phyloP scores from a whole-genome alignment of 1,284 basidiomycete genomes.

The Apiotrichum veenhuisii region DNA sequence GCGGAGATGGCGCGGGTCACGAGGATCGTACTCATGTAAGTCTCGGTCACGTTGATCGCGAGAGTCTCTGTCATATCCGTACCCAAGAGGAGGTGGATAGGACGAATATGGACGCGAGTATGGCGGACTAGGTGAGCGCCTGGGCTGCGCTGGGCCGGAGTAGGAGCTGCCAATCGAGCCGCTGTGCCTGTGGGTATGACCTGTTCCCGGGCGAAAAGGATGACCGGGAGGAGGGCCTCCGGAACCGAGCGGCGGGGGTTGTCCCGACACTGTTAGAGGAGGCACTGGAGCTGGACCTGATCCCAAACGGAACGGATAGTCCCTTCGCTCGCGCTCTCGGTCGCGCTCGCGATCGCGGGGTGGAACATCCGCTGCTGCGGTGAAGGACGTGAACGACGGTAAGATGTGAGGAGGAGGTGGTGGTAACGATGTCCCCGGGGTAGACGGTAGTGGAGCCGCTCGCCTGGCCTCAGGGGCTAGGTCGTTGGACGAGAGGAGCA shows the following conservation, averaged over 20 bases:
- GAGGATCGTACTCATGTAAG: background rate
- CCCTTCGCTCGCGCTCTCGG: background rate
- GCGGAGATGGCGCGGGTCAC: background rate
- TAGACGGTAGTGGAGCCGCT: background rate
- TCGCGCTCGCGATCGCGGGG: background rate
- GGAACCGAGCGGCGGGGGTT: background rate
- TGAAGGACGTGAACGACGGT: constrained; percentile 19
- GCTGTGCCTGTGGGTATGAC: background rate
- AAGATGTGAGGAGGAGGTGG: constrained; percentile 11
- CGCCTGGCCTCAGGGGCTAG: constrained; percentile 12
- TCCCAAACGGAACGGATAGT: background rate
- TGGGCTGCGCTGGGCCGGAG: background rate
- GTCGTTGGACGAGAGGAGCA: constrained; percentile 28
- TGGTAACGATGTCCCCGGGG: constrained; percentile 3
- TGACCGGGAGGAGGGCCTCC: background rate
- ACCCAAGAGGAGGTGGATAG: constrained; percentile 1
- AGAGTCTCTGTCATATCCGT: background rate
- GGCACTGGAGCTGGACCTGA: background rate
- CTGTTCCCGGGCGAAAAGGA: background rate
- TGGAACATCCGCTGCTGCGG: constrained; percentile 10
- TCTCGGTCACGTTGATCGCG: background rate
- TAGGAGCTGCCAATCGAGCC: background rate
- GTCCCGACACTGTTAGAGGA: background rate
- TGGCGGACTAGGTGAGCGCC: background rate
- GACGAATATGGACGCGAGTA: background rate